phyloP scores from a whole-genome alignment of 2,329 filamentous ascomycete genomes.

The Tolypocladium nubicola region DNA sequence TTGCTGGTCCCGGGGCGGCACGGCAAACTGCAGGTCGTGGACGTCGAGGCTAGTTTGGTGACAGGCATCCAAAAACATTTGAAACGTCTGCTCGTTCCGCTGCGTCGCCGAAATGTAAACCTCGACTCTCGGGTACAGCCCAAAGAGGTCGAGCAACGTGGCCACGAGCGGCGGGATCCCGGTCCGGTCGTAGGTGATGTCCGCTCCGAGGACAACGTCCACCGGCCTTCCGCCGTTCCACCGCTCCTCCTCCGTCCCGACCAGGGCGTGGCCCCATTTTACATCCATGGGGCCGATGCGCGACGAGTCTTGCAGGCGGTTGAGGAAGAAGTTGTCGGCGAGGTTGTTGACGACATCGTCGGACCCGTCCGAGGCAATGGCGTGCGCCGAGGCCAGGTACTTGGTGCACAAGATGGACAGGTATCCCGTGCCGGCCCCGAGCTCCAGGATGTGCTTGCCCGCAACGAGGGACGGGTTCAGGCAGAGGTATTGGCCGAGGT shows the following conservation, averaged over 20 bases:
- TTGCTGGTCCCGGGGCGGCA: constrained; percentile 31
- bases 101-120: constrained; percentile 62
- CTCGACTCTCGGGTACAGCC: constrained; percentile 40
- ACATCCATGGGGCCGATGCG: constrained; percentile 42
- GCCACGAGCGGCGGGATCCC: constrained; percentile 53
- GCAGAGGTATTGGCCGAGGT: constrained; percentile 60
- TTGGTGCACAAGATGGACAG: constrained; percentile 65
- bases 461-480: constrained; percentile 31
- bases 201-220: constrained; percentile 63
- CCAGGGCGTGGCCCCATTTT: constrained; percentile 52
- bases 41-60: constrained; percentile 33
- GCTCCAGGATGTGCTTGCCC: constrained; percentile 53
- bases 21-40: constrained; percentile 29
- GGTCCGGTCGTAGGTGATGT: constrained; percentile 64
- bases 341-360: constrained; percentile 59
- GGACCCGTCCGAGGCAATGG: constrained; percentile 65
- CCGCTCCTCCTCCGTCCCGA: constrained; percentile 44
- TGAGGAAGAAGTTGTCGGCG: constrained; percentile 58
- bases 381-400: constrained; percentile 45
- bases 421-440: constrained; percentile 70
- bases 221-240: constrained; percentile 37
- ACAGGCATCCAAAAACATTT: constrained; percentile 51
- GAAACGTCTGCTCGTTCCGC: constrained; percentile 59
- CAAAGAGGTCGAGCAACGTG: constrained; percentile 53
- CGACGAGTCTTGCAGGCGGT: constrained; percentile 43